A percentile compares a stretch with the other conserved stretches of the same genome.
Evolutionary conservation across 371 early-diverging fungal species (phyloP).

Genomic region (Nematocida sp.): DNA sequence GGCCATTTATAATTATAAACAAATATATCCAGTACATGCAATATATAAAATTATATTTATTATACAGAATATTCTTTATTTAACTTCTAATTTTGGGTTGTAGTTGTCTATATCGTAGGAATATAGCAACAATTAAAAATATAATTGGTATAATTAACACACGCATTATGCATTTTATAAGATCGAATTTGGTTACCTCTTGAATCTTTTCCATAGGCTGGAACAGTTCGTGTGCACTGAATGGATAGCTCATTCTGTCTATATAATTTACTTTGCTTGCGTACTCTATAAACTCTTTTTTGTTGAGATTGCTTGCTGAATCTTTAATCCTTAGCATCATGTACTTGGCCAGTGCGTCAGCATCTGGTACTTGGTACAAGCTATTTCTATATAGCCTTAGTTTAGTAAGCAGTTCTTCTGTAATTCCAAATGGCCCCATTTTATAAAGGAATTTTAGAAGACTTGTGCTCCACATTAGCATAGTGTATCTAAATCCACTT

Average conservation of each 20-base stretch:
- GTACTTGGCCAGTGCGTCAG: neutral
- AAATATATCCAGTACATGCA: too few relatives aligned
- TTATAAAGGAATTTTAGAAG: neutral
- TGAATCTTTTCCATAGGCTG: neutral
- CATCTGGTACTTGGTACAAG: neutral
- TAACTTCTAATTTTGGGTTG: constrained; percentile 25
- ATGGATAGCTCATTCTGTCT: neutral
- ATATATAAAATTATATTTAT: too few relatives aligned
- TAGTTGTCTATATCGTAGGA: constrained; percentile 1
- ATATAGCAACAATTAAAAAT: neutral
- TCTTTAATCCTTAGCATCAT: neutral
- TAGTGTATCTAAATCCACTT: neutral
- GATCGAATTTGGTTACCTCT: neutral
- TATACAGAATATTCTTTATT: neutral
- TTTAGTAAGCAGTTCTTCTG: constrained; percentile 12
- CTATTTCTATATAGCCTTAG: neutral
- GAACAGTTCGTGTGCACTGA: constrained; percentile 1
- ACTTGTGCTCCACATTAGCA: neutral
- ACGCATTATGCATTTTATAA: neutral
- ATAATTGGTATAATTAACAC: neutral
- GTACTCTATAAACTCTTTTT: neutral
- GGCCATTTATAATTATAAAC: too few relatives aligned
- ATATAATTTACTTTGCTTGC: neutral
- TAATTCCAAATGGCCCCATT: constrained; percentile 8
- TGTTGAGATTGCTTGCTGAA: neutral